phyloP scores from a whole-genome alignment of 2,329 filamentous ascomycete genomes.

The Aspergillus sp. region DNA sequence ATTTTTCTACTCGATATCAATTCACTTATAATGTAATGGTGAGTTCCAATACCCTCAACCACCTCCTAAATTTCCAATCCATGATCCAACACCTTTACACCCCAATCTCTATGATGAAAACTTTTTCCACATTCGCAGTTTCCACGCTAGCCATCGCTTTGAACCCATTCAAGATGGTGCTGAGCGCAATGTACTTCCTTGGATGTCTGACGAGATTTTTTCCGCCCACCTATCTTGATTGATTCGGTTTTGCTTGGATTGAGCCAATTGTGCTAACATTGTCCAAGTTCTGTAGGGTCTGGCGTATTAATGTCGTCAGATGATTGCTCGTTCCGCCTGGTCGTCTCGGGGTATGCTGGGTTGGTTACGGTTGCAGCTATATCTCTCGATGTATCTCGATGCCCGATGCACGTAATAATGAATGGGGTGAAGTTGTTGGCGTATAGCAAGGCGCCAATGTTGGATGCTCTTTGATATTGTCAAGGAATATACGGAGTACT shows the following conservation, averaged over 20 bases:
- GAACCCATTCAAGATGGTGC: constrained; percentile 8
- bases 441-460: not conserved
- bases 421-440: not conserved
- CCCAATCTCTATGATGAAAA: constrained; percentile 4
- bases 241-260: not conserved
- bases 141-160: constrained; percentile 10
- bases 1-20: not conserved
- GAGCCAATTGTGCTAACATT: not conserved
- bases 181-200: constrained; percentile 11
- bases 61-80: too few relatives aligned
- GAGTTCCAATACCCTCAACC: not conserved
- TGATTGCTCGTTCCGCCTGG: too few relatives aligned
- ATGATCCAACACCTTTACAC: too few relatives aligned
- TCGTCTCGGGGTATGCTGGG: not conserved
- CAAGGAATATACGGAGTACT: not conserved
- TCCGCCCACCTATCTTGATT: not conserved
- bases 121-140: constrained; percentile 12
- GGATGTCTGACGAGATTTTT: constrained; percentile 7
- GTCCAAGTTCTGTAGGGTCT: too few relatives aligned
- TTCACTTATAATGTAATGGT: not conserved
- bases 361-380: not conserved
- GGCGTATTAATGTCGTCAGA: too few relatives aligned
- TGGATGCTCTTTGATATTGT: not conserved
- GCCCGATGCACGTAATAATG: too few relatives aligned
- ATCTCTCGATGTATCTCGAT: too few relatives aligned